Evolutionary conservation across 116 monocot species (phyloP), one percentile per base, ranked within the genome.

Genomic region (Dioscorea cayenensis): DNA sequence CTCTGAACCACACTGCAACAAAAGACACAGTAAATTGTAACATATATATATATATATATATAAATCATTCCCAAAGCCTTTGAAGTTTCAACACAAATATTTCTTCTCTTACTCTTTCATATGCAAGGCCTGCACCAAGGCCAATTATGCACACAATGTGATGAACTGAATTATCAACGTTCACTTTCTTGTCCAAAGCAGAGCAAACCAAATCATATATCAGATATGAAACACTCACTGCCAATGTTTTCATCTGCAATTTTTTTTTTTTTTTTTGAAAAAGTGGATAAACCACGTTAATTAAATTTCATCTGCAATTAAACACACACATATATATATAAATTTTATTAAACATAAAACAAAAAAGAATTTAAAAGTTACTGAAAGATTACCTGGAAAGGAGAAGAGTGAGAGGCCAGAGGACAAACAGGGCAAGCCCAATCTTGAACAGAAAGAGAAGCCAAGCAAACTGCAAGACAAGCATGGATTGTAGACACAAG

Each of bases 91-190:
- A 43, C 7, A 43, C 8, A 43, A 43, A 6, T 43, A 43, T 12
- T 43, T 43, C 12, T 52, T 16, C 29, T 36, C 67, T 60, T 73
- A 95, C 95, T 79, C 68, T 82, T 77, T 80, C 63, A 72, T 92
- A 87, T 12, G 52, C 73, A 72, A 96, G 90, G 7, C 92, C 88
- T 60, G 92, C 80, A 50, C 78, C 86, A 11, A 94, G 82, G 27
- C 96, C 96, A 32, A 92, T 71, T n/a, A 96, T 88, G 76, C 86
- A 79, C 18, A 96, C 88, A 0, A 77, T 18, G 63, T 92, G 92
- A 76, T 96, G 96, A 67, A 92, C 75, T 14, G 77, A 29, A 63
- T 92, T 92, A 66, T 92, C 92, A 4, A 90, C 23, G 17, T 64
- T 59, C 62, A 73, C 36, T 55, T 82, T 22, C 35, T 86, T 32